Evolutionary conservation across 768 basidiomycete genomes (phyloP).

Genomic region (Lactarius akahatsu): DNA sequence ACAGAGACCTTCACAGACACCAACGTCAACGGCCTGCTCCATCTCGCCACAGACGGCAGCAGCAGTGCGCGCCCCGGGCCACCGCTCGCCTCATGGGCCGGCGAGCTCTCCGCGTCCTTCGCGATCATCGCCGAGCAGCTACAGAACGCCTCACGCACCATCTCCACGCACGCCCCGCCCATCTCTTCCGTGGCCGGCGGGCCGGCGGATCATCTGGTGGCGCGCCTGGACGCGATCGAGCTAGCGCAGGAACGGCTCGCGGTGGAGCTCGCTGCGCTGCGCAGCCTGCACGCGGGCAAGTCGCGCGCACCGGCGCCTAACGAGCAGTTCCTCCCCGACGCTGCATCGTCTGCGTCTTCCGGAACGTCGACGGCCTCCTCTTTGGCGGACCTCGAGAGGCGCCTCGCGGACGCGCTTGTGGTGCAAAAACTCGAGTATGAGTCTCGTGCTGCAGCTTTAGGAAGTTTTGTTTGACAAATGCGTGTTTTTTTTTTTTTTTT

Average conservation of each 20-base stretch:
- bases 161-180: conserved; percentile 35
- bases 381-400: conserved; percentile 40
- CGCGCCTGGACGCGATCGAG: conserved; percentile 38
- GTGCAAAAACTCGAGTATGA: conserved; percentile 38
- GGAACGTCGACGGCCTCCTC: conserved; percentile 11
- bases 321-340: neutral
- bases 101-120: conserved; percentile 39
- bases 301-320: neutral
- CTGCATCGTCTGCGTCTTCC: too few species aligned
- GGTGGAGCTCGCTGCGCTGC: conserved; percentile 37
- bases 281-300: conserved; percentile 14
- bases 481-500: neutral
- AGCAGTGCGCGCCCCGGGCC: too few species aligned
- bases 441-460: too few species aligned
- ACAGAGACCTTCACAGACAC: conserved; percentile 12
- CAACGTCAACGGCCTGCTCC: neutral
- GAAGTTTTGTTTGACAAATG: too few species aligned
- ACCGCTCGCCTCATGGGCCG: conserved; percentile 1
- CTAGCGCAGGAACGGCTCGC: conserved; percentile 36
- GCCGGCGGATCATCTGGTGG: too few species aligned
- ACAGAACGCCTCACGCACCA: conserved; percentile 41
- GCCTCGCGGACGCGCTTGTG: conserved; percentile 37
- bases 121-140: conserved; percentile 44
- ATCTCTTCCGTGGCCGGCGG: neutral
- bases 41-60: neutral